Percentiles rank a stretch among this genome's conserved stretches.
Conservation (phyloP, 2,329 filamentous ascomycete species). For the Pseudocercospora ulei region DNA sequence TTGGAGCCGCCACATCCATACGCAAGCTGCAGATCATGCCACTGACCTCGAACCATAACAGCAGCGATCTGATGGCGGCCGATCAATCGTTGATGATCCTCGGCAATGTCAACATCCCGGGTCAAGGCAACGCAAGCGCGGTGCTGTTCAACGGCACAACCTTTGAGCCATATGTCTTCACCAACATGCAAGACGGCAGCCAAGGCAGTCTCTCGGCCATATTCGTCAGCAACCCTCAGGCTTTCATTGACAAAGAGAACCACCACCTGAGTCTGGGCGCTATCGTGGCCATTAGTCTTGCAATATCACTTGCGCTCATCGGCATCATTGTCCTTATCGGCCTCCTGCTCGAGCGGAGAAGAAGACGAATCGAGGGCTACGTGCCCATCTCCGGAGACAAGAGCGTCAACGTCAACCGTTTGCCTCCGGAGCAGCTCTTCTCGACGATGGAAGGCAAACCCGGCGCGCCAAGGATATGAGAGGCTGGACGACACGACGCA, state of each 20-base stretch:
- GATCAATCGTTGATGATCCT: constrained; percentile 70
- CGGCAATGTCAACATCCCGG: constrained; percentile 66
- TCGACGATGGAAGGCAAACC: constrained; percentile 27
- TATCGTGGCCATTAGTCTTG: constrained; percentile 70
- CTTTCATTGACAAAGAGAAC: constrained; percentile 54
- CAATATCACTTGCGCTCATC: constrained; percentile 65
- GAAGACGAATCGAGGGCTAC: constrained; percentile 71
- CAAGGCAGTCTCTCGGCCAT: constrained; percentile 68
- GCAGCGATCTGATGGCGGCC: constrained; percentile 53
- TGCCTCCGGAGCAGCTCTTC: constrained; percentile 41
- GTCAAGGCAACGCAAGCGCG: constrained; percentile 72
- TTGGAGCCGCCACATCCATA: constrained; percentile 59
- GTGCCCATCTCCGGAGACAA: constrained; percentile 51
- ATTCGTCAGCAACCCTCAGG: constrained; percentile 66
- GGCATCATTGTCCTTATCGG: constrained; percentile 68
- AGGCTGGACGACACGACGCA: constrained; percentile 1
- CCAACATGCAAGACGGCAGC: constrained; percentile 53
- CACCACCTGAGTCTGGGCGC: constrained; percentile 60
- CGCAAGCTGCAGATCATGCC: constrained; percentile 73
- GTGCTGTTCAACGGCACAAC: constrained; percentile 76
- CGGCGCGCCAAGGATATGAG: constrained; percentile 22
- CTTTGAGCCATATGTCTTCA: constrained; percentile 70
- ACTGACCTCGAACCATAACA: constrained; percentile 57
- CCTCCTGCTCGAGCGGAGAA: constrained; percentile 62
- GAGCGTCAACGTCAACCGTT: constrained; percentile 42